Evolutionary conservation across 306 rosid species (phyloP), one percentile per base, ranked within the genome.

Genomic region (Phaseolus lunatus): DNA sequence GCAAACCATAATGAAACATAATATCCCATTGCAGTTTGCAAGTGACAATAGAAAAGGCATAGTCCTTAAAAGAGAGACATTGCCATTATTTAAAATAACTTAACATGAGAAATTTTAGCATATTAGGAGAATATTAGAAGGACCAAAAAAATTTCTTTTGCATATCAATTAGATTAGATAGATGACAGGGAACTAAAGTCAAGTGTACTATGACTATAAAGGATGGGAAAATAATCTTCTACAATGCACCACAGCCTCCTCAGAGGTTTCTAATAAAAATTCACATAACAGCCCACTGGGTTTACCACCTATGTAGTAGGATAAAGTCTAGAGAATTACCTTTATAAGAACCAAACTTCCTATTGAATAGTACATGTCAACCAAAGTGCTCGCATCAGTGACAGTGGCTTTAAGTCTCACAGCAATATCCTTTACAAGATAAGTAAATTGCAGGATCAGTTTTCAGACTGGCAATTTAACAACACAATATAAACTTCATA

Each of bases 281-380:
- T 3, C 2, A 13, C 7, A 4, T 44, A 52, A 54, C 44, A 24
- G 13, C 19, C 43, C 49, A 16, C 5, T 35, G 27, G 41, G 29
- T 41, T 26, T 54, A 53, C 29, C 13, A 54, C 44, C 24, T 57
- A 54, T 23, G 12, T 47, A 59, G 24, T 66, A 24, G 39, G 77
- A 56, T 22, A 72, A 37, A 41, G 52, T 64, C 35, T 37, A 54
- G 22, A 43, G 37, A 52, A 12, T 78, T 85, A 93, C 99, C 99
- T 89, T 91, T 49, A 88, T 73, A 80, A 88, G 97, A 78, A 81
- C 90, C 87, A 96, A 85, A 80, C 92, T 81, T 83, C 93, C 93
- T 0, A 93, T 56, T 61, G 98, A 91, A 81, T 89, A 85, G 56
- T 92, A 92, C 68, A 88, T 80, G 49, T 92, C 97, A 12, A 79